Conservation (phyloP, 495 filamentous ascomycete genomes). For the Tuber calosporum region DNA sequence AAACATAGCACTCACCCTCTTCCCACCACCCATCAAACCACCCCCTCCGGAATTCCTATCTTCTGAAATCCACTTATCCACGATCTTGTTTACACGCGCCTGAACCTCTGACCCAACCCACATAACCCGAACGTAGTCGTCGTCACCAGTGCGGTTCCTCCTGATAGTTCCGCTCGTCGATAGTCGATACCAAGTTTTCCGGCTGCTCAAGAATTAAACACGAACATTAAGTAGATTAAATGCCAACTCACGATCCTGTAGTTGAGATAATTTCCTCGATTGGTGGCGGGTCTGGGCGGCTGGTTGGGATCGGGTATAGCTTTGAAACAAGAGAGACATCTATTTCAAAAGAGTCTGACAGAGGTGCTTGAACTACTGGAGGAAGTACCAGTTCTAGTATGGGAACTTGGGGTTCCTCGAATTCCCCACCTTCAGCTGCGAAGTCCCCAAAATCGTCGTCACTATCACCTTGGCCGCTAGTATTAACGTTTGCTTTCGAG, state of each 20-base stretch:
- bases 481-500: background rate
- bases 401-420: slow-evolving; percentile 48
- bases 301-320: slow-evolving; percentile 43
- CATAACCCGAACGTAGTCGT: slow-evolving; percentile 52
- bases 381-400: slow-evolving; percentile 42
- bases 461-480: slow-evolving; percentile 29
- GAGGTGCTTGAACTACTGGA: slow-evolving; percentile 15
- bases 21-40: slow-evolving; percentile 28
- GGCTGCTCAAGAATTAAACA: slow-evolving; percentile 37
- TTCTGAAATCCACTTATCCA: slow-evolving; percentile 56
- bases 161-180: slow-evolving; percentile 53
- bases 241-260: slow-evolving; percentile 46
- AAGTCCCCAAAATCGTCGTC: slow-evolving; percentile 52
- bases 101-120: slow-evolving; percentile 52
- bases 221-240: background rate
- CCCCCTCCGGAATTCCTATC: slow-evolving; percentile 44
- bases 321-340: slow-evolving; percentile 46
- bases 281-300: slow-evolving; percentile 25
- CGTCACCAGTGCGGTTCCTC: slow-evolving; percentile 51
- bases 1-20: slow-evolving; percentile 38
- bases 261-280: slow-evolving; percentile 42
- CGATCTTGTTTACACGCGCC: slow-evolving; percentile 50
- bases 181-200: slow-evolving; percentile 58
- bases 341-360: slow-evolving; percentile 37
- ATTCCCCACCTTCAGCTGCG: slow-evolving; percentile 44